phyloP scores from a whole-genome alignment of 1,284 basidiomycete genomes.

The Naganishia sp. region DNA sequence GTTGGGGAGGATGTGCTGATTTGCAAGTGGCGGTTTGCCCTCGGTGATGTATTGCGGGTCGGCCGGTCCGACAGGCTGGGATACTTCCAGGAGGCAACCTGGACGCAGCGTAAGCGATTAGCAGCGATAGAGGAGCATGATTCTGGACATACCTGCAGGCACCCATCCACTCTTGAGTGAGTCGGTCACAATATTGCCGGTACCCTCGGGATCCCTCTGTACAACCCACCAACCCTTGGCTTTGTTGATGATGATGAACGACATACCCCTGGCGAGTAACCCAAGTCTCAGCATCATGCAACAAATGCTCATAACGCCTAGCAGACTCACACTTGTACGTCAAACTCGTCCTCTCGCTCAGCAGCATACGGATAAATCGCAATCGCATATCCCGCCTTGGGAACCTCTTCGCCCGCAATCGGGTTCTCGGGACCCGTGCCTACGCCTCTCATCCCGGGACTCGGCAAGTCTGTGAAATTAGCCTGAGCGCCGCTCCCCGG shows the following conservation, averaged over 20 bases:
- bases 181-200: conserved; percentile 75
- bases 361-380: conserved; percentile 75
- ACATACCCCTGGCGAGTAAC: conserved; percentile 43
- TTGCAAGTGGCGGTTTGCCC: conserved; percentile 44
- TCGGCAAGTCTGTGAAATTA: conserved; percentile 48
- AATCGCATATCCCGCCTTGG: conserved; percentile 55
- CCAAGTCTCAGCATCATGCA: neutral
- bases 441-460: conserved; percentile 42
- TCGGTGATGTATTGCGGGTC: conserved; percentile 35
- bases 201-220: conserved; percentile 84
- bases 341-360: conserved; percentile 96
- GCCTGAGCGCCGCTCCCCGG: conserved; percentile 34
- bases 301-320: neutral
- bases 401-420: conserved; percentile 35
- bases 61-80: conserved; percentile 60
- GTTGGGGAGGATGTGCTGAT: conserved; percentile 72
- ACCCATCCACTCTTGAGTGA: conserved; percentile 80
- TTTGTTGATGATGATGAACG: conserved; percentile 89
- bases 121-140: conserved; percentile 39
- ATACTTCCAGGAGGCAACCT: conserved; percentile 90
- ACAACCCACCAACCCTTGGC: conserved; percentile 99
- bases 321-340: conserved; percentile 82
- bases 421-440: conserved; percentile 2
- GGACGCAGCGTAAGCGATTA: conserved; percentile 28
- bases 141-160: conserved; percentile 63